Evolutionary conservation across 148 eudicot species (phyloP), one percentile per base, ranked within the genome.

Genomic region (Vaccinium macrocarpon): DNA sequence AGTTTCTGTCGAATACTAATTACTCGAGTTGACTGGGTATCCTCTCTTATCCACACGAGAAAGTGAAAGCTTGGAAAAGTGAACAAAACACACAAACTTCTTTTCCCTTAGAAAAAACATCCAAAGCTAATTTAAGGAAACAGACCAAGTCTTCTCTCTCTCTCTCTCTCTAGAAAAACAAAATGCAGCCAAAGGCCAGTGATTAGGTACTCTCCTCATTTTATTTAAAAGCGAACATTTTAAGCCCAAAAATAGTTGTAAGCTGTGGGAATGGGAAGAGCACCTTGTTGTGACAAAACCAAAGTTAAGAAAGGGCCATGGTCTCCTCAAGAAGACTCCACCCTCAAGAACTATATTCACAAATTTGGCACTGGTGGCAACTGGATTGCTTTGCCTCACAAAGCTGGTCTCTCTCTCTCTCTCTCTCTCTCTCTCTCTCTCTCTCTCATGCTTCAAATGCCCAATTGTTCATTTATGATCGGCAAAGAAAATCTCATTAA

Each of bases 311-410:
- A 88, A 86, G 96, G 96, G 48, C 92, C 92, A 46, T 93, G 96
- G 96, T 93, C 96, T 14, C 94, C 94, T 90, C 92, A 93, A 68
- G 96, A 93, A 84, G 96, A 93, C 78, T 81, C 62, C 81, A 92
- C 88, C 32, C 92, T 93, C 83, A 92, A 83, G 86, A 88, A 81
- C 74, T 92, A 90, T 84, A 83, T 93, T 66, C 82, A 88, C 5
- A 87, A 77, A 19, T 55, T 87, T 88, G 96, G 96, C 84, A 88
- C 94, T 84, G 94, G 89, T 78, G 94, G 94, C 71, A 93, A 92
- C 78, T 93, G 96, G 96, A 91, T 91, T 85, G 82, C 94, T 84
- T 88, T 93, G 64, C 96, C 96, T 61, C 93, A 85, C 57, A 85
- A 89, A 78, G 94, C 94, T 52, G 90, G 90, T 89, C 62, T 53